These are phyloP conservation scores for Pseudogymnoascus sp. DNA, from an alignment of 2,329 filamentous ascomycete species.

Conservation along the genomic window DNA sequence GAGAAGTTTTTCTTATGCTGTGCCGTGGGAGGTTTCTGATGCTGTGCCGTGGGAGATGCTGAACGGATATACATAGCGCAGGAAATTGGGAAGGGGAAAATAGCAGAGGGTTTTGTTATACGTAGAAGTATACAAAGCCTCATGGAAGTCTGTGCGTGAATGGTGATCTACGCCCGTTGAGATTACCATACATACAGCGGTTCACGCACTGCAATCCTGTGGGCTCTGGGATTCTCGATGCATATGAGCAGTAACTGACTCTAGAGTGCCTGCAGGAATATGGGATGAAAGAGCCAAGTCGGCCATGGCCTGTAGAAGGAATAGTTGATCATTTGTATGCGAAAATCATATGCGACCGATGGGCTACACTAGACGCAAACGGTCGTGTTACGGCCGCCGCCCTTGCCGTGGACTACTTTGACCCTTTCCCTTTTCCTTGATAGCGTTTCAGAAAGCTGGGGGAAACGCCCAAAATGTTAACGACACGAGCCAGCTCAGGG, in stretches of 20 bases:
- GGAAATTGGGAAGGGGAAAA: conserved; percentile 2
- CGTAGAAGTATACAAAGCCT: background rate
- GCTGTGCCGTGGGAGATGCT: background rate
- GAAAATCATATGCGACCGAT: background rate
- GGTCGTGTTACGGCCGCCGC: conserved; percentile 1
- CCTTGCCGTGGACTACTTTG: background rate
- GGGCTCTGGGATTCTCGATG: background rate
- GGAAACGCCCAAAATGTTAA: background rate
- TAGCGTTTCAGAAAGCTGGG: conserved; percentile 4
- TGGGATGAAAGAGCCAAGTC: background rate
- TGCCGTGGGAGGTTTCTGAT: no score
- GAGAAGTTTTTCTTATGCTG: no score
- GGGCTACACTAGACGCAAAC: conserved; percentile 7
- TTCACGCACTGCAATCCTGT: background rate
- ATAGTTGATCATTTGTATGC: background rate
- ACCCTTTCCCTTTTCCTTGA: background rate
- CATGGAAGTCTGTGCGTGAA: conserved; percentile 1
- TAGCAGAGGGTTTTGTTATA: background rate
- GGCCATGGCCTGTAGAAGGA: background rate
- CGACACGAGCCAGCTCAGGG: conserved; percentile 1
- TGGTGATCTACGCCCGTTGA: conserved; percentile 1
- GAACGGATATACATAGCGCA: background rate
- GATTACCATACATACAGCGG: conserved; percentile 1
- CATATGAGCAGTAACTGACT: background rate
- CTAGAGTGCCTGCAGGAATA: background rate